phyloP scores from a whole-genome alignment of 1,284 basidiomycete genomes.

The Laetiporus sulphureus region DNA sequence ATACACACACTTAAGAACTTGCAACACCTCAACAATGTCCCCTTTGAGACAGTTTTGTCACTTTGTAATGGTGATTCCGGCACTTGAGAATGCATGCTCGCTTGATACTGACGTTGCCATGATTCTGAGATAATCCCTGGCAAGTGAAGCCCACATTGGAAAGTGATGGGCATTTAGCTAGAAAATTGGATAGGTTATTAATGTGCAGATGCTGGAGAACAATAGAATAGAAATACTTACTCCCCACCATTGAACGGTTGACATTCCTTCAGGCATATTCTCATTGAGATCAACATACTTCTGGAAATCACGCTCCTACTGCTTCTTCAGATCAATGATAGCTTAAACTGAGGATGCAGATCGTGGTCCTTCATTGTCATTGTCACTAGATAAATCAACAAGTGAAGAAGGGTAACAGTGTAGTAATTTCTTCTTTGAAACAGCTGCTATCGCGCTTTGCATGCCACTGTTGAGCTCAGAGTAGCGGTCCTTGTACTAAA shows the following conservation, averaged over 20 bases:
- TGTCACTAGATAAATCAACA: slow-evolving; percentile 3
- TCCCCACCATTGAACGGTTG: slow-evolving; percentile 10
- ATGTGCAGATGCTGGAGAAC: background rate
- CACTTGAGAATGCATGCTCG: too few relatives aligned
- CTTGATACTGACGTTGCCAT: too few relatives aligned
- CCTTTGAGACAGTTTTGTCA: too few relatives aligned
- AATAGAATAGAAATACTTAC: too few relatives aligned
- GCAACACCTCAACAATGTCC: too few relatives aligned
- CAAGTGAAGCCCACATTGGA: slow-evolving; percentile 10
- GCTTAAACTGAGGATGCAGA: background rate
- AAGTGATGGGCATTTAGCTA: background rate
- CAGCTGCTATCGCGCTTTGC: too few relatives aligned
- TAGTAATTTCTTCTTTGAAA: too few relatives aligned
- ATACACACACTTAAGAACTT: too few relatives aligned
- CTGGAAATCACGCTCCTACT: slow-evolving; percentile 5
- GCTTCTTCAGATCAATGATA: background rate
- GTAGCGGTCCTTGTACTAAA: too few relatives aligned
- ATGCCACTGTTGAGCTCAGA: too few relatives aligned
- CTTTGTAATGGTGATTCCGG: too few relatives aligned
- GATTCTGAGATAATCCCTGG: too few relatives aligned
- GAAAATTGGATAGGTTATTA: background rate
- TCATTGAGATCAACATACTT: slow-evolving; percentile 5
- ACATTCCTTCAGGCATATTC: slow-evolving; percentile 1
- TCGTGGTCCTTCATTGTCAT: background rate
- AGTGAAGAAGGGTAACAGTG: background rate